Evolutionary conservation across 768 basidiomycete genomes (phyloP), one percentile per base, ranked within the genome.

Genomic region (Amanita exitialis): DNA sequence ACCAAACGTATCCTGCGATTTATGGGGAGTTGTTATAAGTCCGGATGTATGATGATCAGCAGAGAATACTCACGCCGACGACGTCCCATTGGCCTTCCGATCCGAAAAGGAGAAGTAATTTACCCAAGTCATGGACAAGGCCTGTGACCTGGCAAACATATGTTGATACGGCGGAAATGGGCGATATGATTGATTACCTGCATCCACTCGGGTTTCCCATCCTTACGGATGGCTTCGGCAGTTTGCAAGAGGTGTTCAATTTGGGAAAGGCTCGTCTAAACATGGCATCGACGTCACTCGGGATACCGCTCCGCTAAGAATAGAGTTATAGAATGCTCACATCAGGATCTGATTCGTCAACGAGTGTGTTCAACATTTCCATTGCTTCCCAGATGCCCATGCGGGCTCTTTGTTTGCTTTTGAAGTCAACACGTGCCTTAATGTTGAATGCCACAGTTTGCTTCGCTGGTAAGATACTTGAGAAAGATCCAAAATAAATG

Each of bases 71-170:
- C 66, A 86, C 86, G 45, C 91, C 92, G 23, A 95, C 92, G 44
- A 94, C 91, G 55, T 92, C 91, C 92, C 92, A 95, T 67, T 94
- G 91, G 5, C 91, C 91, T 62, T 89, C 73, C 2, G 88, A 86
- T 25, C 82, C 86, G 62, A 90, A 91, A 56, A 94, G 74, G 63
- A 82, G 79, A 12, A 94, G 67, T 4, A 95, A 75, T 64, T 95
- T 95, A 49, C 92, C 92, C 43, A 94, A 78, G 64, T 94, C 91
- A 59, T 94, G 91, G 36, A 92, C 76, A 16, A 93, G 77, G 3
- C 90, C 90, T 27, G 86, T 79, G 51, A 90, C 78, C 72, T 79
- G 61, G 61, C 57, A 59, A 61, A 32, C 3, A 8, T 10, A 45
- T 52, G 41, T 32, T 53, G 35, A 46, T 38, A 18, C 25, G 28